These are phyloP conservation scores for Xylaria hypoxylon DNA, from an alignment of 2,329 filamentous ascomycete genomes.

Conservation along the genomic window DNA sequence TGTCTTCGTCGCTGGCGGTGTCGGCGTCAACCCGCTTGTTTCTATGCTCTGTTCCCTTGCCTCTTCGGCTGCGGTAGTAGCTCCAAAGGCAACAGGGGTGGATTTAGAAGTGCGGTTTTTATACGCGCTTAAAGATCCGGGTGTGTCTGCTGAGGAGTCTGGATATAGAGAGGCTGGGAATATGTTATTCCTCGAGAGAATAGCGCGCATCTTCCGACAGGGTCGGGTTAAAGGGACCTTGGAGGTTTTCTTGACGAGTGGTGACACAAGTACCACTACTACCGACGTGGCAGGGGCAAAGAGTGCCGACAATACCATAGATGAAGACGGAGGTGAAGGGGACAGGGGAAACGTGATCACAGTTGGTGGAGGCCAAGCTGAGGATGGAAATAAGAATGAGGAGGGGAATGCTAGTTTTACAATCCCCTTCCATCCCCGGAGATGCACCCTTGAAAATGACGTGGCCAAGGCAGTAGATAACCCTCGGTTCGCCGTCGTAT, in stretches of 20 bases:
- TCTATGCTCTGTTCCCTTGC: constrained; percentile 75
- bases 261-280: not conserved
- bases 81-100: constrained; percentile 14
- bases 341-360: not conserved
- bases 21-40: constrained; percentile 84
- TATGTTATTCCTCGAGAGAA: constrained; percentile 65
- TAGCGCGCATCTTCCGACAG: constrained; percentile 56
- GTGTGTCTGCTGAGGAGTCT: constrained; percentile 6
- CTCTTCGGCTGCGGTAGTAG: not conserved
- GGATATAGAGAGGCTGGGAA: constrained; percentile 41
- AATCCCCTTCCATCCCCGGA: constrained; percentile 52
- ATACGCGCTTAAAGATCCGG: constrained; percentile 65
- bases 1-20: constrained; percentile 82
- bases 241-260: constrained; percentile 60
- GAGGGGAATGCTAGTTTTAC: constrained; percentile 29
- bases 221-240: constrained; percentile 56
- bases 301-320: not conserved
- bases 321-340: constrained; percentile 1
- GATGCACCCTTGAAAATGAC: constrained; percentile 58
- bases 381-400: constrained; percentile 7
- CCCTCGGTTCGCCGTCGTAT: constrained; percentile 63
- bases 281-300: not conserved
- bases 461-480: constrained; percentile 55
- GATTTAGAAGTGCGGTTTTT: constrained; percentile 66
- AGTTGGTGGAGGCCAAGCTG: not conserved